Conservation (phyloP, 2,329 filamentous ascomycete species). For the Pseudovirgaria hyperparasitica region DNA sequence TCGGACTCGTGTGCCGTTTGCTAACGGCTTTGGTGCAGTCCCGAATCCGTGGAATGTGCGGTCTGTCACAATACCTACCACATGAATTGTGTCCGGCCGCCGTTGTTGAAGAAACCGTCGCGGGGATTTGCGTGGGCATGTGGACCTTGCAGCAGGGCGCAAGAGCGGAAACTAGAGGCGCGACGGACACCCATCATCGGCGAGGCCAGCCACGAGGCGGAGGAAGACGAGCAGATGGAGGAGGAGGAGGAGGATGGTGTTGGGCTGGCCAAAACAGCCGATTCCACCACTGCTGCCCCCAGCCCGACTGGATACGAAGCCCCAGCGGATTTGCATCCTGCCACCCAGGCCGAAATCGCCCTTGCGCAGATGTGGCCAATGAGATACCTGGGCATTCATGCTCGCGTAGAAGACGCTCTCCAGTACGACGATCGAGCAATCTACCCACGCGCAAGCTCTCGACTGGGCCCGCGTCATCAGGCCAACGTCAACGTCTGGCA, state of each 20-base stretch:
- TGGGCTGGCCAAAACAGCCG: conserved; percentile 22
- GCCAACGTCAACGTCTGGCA: conserved; percentile 77
- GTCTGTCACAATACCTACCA: conserved; percentile 93
- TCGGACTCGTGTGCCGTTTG: not conserved
- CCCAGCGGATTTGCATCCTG: conserved; percentile 46
- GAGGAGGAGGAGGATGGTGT: conserved; percentile 56
- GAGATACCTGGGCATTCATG: conserved; percentile 90
- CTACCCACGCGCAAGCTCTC: conserved; percentile 87
- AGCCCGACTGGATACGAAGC: conserved; percentile 32
- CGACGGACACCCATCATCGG: conserved; percentile 68
- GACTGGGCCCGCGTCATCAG: conserved; percentile 83
- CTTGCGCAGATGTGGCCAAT: conserved; percentile 94
- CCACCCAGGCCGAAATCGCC: conserved; percentile 77
- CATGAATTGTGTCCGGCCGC: conserved; percentile 93
- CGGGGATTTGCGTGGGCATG: conserved; percentile 98
- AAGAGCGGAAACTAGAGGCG: conserved; percentile 83
- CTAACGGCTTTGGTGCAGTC: conserved; percentile 37
- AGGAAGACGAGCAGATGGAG: conserved; percentile 51
- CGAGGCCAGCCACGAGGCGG: conserved; percentile 37
- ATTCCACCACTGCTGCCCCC: conserved; percentile 49
- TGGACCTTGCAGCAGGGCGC: conserved; percentile 87
- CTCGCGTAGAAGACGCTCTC: conserved; percentile 84
- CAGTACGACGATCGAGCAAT: conserved; percentile 92
- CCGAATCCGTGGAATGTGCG: conserved; percentile 93
- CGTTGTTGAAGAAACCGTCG: conserved; percentile 87